Base-by-base conservation (phyloP, 345 rosid genomes). In the Microthlaspi erraticum region DNA sequence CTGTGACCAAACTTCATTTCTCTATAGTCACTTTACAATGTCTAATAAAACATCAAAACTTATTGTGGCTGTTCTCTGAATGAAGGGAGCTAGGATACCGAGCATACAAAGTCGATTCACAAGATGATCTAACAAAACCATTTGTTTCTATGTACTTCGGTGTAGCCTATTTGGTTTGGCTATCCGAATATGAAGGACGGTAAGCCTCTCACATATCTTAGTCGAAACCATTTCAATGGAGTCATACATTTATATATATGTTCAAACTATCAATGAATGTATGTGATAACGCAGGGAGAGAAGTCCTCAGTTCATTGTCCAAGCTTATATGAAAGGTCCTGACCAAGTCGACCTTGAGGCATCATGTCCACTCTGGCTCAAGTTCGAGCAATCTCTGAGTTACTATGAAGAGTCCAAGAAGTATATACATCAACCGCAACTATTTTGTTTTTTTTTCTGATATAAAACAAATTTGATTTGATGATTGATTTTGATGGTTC, bases 101-200 rank as follows among this genome's bases (percentile, higher is more conserved):
- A 70, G 99, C 95, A 57, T 93, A 91, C 80, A 82, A 77, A 80
- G 86, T 86, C 11, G 90, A 88, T 3, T 85, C 86, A 60, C 79
- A 36, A 20, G 93, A 84, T 37, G 96, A 94, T 72, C 63, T 94
- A 45, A 78, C 70, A 42, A 94, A 82, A 64, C 99, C 99, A 74
- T 91, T 91, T 72, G 86, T 83, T 33, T 94, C 97, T 14, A 80
- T 88, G 88, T 94, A 91, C 83, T 91, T 89, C 5, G 95, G 96
- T 26, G 93, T 92, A 6, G 96, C 97, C 31, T 91, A 91, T 65
- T 61, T 88, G 68, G 83, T 89, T 37, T 91, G 91, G 89, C 72
- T 94, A 81, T 84, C 92, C 11, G 83, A 81, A 77, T 91, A 91
- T 54, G 95, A 94, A 80, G 93, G 96, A 75, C 76, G 88, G 99